phyloP scores from a whole-genome alignment of 2,329 filamentous ascomycete genomes.

The Microsporum audouinii region DNA sequence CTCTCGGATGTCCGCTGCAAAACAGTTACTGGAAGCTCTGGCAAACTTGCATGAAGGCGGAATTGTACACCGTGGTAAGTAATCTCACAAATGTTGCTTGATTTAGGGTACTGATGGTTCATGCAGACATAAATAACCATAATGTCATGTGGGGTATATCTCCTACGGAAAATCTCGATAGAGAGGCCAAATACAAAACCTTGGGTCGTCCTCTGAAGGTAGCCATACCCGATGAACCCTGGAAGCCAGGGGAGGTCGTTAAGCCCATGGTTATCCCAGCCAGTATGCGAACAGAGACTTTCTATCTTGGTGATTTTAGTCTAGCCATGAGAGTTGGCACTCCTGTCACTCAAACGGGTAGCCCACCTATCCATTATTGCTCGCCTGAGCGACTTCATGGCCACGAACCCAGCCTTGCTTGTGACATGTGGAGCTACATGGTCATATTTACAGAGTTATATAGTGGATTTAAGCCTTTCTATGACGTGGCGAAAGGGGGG shows the following conservation, averaged over 20 bases:
- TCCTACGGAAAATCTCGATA: constrained; percentile 8
- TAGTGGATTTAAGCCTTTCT: neutral
- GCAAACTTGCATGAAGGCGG: constrained; percentile 7
- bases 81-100: neutral
- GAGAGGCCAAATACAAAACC: constrained; percentile 7
- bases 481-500: neutral
- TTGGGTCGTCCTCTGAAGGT: constrained; percentile 8
- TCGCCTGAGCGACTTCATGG: constrained; percentile 12
- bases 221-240: neutral
- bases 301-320: constrained; percentile 13
- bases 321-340: constrained; percentile 8
- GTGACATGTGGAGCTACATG: constrained; percentile 17
- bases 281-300: constrained; percentile 5
- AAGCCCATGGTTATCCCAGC: constrained; percentile 6
- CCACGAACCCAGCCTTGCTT: constrained; percentile 9
- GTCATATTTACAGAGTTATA: constrained; percentile 10
- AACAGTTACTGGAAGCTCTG: constrained; percentile 10
- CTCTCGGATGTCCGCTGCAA: constrained; percentile 9
- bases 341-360: neutral
- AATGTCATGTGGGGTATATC: constrained; percentile 11
- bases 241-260: constrained; percentile 9
- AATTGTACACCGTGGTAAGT: constrained; percentile 10
- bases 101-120: constrained; percentile 2
- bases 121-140: constrained; percentile 9
- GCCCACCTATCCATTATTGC: constrained; percentile 10